Base-by-base conservation (phyloP, 352 stramenopile species). In the Phytophthora idaei region DNA sequence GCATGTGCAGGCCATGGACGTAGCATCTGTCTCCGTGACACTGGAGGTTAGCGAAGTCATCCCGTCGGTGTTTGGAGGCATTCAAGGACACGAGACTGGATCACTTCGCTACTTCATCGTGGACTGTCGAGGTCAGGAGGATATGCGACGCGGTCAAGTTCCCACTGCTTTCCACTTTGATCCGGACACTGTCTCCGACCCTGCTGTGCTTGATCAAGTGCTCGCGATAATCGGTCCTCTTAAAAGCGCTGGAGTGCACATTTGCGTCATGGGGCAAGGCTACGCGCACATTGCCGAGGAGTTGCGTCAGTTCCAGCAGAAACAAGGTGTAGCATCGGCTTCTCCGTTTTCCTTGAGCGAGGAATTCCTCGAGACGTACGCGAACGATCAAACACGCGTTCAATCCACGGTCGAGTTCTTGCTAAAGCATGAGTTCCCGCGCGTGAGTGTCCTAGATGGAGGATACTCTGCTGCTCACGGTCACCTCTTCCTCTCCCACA, bases 191-290 rank as follows among this genome's bases (percentile, higher is more conserved):
- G 67, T 89, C 14, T 83, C 77, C 2, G 78, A 94, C 46, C 57
- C 74, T 7, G 47, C 34, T 11, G 76, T 86, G 4, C 57, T 95
- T 1, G 84, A 92, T 47, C 70, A 80, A n/a, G 81, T 92, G 36
- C 73, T 93, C 21, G 73, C 80, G 28, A 92, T 83, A 37, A 70
- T 95, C 0, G 71, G 76, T 12, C 81, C 86, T 14, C 57, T 93
- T 8, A 90, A 92, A 66, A 73, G 41, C 31, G 81, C 75, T 17
- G 73, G 64, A 45, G 74, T 93, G 25, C 87, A 95, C 58, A 68
- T 95, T 53, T 90, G 80, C 28, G 81, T 95, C 39, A 90, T 95
- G 83, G 86, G 86, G 5, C 80, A 93, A 28, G 87, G 87, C 11
- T 90, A 91, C 59, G 80, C 78, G 7, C 77, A 90, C 57, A 74